Evolutionary conservation across 306 rosid species (phyloP), one percentile per base, ranked within the genome.

Genomic region (Cicer cuneatum): DNA sequence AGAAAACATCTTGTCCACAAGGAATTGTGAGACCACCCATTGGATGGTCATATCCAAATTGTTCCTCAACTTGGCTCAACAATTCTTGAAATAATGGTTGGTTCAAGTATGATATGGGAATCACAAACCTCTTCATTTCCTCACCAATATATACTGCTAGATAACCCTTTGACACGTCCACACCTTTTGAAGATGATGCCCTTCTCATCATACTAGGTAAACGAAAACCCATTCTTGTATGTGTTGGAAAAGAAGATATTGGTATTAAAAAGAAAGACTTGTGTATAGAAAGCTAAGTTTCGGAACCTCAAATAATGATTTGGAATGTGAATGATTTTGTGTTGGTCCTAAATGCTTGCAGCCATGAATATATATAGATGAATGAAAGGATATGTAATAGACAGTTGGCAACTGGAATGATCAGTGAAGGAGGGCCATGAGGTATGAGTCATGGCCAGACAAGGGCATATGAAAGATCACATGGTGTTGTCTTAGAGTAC

Each of bases 21-120:
- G 84, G 82, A 49, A 83, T 79, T 15, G 84, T 83, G 73, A 83
- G 78, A 10, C 82, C 84, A 3, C 84, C 87, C 79, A 70, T 83
- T 37, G 81, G 87, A 79, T 83, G 84, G 7, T 79, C 63, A 38
- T 69, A 83, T 29, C 81, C 82, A 2, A 70, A 78, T 53, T 10
- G 16, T 49, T 69, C 61, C 16, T 71, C 73, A 4, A 49, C 82
- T 52, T 66, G 63, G 43, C 49, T 41, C 12, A 85, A 0, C 66
- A 85, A 66, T 1, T 78, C 74, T 75, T 78, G 85, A 18, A 85
- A 85, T 12, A 63, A 15, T 4, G 80, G 24, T 46, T 78, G 67
- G n/a, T 53, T 85, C 71, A 76, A 71, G 59, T 65, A 71, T 48
- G 75, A 72, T 37, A 81, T 5, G 0, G 92, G 90, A 41, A 85